phyloP scores from a whole-genome alignment of 2,329 filamentous ascomycete species.

The Lachnellula suecica region DNA sequence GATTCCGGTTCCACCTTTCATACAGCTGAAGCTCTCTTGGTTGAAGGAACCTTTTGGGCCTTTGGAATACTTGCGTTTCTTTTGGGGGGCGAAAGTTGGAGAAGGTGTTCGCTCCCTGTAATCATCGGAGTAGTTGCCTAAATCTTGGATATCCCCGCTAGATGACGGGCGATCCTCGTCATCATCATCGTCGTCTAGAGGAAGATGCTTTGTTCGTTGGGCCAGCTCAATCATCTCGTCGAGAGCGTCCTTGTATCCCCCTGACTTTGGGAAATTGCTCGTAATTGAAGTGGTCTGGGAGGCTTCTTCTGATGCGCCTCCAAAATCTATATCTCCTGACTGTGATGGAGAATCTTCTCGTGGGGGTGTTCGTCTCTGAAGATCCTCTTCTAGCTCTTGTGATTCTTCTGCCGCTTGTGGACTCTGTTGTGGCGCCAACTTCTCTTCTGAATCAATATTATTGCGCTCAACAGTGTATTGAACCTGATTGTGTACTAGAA shows the following conservation, averaged over 20 bases:
- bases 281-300: not conserved
- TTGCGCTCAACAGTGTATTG: constrained; percentile 53
- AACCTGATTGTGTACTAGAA: constrained; percentile 58
- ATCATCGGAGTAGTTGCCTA: constrained; percentile 32
- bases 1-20: constrained; percentile 47
- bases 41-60: constrained; percentile 14
- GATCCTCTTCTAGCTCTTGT: constrained; percentile 50
- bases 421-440: constrained; percentile 2
- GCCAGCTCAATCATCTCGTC: constrained; percentile 64
- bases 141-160: constrained; percentile 14
- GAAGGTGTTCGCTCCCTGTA: constrained; percentile 21
- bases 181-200: constrained; percentile 50
- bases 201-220: constrained; percentile 58
- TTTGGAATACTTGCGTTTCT: constrained; percentile 13
- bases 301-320: constrained; percentile 2
- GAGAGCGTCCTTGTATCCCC: constrained; percentile 51
- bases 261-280: not conserved
- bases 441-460: not conserved
- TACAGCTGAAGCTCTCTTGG: constrained; percentile 54
- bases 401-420: constrained; percentile 24
- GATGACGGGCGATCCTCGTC: constrained; percentile 33
- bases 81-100: constrained; percentile 3
- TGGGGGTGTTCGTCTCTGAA: constrained; percentile 38
- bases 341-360: constrained; percentile 31
- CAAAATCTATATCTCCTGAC: constrained; percentile 1